A percentile compares a stretch with the other conserved stretches of the same genome.
phyloP scores from a whole-genome alignment of 2,329 filamentous ascomycete species.

The Amesomyces nigricolor region DNA sequence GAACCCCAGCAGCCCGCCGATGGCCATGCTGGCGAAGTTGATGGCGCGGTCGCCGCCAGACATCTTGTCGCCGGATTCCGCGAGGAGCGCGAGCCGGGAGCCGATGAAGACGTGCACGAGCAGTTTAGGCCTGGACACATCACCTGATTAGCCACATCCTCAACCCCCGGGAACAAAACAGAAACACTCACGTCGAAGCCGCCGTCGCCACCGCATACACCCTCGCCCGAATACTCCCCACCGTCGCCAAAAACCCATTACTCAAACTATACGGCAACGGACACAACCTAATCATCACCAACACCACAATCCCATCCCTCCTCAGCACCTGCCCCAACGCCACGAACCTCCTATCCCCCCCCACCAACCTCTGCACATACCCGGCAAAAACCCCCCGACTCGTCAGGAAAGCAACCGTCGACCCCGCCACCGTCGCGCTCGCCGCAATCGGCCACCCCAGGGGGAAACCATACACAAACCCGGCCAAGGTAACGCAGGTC shows the following conservation, averaged over 20 bases:
- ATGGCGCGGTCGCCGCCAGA: constrained; percentile 68
- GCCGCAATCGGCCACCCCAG: constrained; percentile 78
- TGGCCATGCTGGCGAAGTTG: constrained; percentile 74
- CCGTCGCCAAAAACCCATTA: constrained; percentile 90
- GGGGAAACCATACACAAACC: constrained; percentile 52
- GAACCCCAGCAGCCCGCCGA: constrained; percentile 66
- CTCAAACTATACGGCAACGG: constrained; percentile 88
- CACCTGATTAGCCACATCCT: neutral
- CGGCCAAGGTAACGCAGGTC: constrained; percentile 54
- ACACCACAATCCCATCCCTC: constrained; percentile 79
- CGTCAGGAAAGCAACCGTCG: constrained; percentile 71
- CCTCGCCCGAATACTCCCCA: constrained; percentile 74
- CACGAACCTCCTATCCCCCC: constrained; percentile 78
- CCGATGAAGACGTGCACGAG: constrained; percentile 92
- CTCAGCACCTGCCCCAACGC: constrained; percentile 84
- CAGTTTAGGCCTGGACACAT: constrained; percentile 64
- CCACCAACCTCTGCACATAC: constrained; percentile 76
- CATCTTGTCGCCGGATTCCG: constrained; percentile 82
- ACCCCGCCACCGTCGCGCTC: constrained; percentile 70
- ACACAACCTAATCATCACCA: constrained; percentile 88
- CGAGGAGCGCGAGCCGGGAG: constrained; percentile 71
- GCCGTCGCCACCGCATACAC: constrained; percentile 79
- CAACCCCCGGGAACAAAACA: neutral
- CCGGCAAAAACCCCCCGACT: constrained; percentile 71
- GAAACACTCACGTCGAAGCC: constrained; percentile 51